Evolutionary conservation across 2,329 filamentous ascomycete genomes (phyloP), one percentile per base, ranked within the genome.

Genomic region (Xylaria polymorpha): DNA sequence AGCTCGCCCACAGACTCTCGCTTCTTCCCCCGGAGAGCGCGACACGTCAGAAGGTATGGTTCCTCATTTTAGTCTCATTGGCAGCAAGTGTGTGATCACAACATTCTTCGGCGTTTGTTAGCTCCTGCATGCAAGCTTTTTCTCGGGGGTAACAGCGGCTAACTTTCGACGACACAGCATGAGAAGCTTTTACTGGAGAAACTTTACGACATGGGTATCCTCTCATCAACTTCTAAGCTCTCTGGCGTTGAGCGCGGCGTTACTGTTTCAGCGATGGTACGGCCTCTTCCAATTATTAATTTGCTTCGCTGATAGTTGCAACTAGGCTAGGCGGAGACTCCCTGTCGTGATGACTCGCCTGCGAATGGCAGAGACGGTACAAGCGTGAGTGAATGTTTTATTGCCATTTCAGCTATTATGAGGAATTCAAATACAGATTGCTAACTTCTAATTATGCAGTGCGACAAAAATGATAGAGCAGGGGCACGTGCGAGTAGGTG

Each of bases 381-480:
- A 92, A 79, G 92, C 93, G 41, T 71, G 12, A 58, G 70, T 66
- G 15, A 44, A 50, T 37, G 15, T 29, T 12, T 48, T 3, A 0
- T 37, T 39, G 2, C 5, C 20, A 29, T 48, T 46, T 39, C 8
- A 9, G 56, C 35, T 18, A n/a, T 37, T 14, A 37, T n/a, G 4
- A 9, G 37, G 15, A 20, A 18, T 9, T 1, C 35, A 46, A 10
- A 15, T 39, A 9, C 32, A 29, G 14, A 22, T 61, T 48, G 25
- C 70, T 68, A 20, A 68, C 14, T 22, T 14, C 5, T 8, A 20
- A 50, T 25, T 3, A 51, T 51, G 3, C 8, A 71, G 69, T 60
- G 92, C 92, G 46, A 92, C 90, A 8, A 94, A 93, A 75, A 92
- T 97, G 81, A 92, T 98, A 67, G 95, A 98, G 84, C 94, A 97